Conservation (phyloP, 495 filamentous ascomycete species). For the Podospora pseudocomata region DNA sequence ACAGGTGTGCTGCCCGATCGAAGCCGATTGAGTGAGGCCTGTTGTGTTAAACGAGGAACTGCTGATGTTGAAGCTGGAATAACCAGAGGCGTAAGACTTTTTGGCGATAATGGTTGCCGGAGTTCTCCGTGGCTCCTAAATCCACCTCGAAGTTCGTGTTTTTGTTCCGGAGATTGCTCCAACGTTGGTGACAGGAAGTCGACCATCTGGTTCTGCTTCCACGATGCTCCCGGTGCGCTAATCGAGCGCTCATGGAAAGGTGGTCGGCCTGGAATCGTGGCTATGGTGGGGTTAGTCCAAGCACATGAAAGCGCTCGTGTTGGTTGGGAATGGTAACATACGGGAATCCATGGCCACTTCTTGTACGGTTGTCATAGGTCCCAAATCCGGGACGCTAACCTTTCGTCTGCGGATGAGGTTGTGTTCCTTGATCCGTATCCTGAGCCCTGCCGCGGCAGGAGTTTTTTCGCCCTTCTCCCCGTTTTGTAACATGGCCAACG, state of each 20-base stretch:
- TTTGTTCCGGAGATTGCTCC: slow-evolving; percentile 30
- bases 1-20: slow-evolving; percentile 38
- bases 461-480: slow-evolving; percentile 42
- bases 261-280: slow-evolving; percentile 68
- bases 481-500: slow-evolving; percentile 44
- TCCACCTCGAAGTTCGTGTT: slow-evolving; percentile 20
- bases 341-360: slow-evolving; percentile 69
- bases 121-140: slow-evolving; percentile 21
- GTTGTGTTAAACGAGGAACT: slow-evolving; percentile 35
- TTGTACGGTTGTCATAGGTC: slow-evolving; percentile 64
- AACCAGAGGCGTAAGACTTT: slow-evolving; percentile 47
- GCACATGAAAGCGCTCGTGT: not conserved
- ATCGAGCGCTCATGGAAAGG: slow-evolving; percentile 64
- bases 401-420: slow-evolving; percentile 55
- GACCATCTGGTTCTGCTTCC: slow-evolving; percentile 44
- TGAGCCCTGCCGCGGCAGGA: slow-evolving; percentile 37
- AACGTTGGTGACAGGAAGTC: slow-evolving; percentile 36
- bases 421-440: slow-evolving; percentile 51
- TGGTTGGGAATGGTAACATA: slow-evolving; percentile 42
- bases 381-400: slow-evolving; percentile 60
- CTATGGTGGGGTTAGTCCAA: slow-evolving; percentile 42
- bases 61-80: slow-evolving; percentile 44
- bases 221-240: slow-evolving; percentile 55
- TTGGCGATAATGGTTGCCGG: slow-evolving; percentile 48
- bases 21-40: slow-evolving; percentile 39